Evolutionary conservation across 2,329 filamentous ascomycete species (phyloP).

Genomic region (Aspergillus spinulosporus): DNA sequence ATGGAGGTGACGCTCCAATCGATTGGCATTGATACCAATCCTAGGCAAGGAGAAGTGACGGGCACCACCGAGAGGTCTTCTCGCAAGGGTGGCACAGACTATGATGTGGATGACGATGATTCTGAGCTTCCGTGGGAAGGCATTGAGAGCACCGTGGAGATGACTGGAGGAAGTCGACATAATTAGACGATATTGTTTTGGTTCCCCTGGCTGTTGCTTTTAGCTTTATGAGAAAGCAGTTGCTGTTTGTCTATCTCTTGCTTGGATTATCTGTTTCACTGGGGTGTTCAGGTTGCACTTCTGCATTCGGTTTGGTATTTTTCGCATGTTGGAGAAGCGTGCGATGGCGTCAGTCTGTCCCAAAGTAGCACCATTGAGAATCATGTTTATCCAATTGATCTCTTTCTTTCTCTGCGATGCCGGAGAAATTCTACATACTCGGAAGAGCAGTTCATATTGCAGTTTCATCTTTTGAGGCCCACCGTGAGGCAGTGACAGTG

Average conservation of each 20-base stretch:
- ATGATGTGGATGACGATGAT: constrained; percentile 36
- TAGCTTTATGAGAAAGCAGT: neutral
- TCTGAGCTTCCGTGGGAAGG: constrained; percentile 47
- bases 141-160: constrained; percentile 44
- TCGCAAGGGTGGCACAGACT: constrained; percentile 20
- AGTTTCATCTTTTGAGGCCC: neutral
- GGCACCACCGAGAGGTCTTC: constrained; percentile 32
- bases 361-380: constrained; percentile 13
- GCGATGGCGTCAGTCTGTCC: constrained; percentile 15
- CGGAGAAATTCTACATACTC: neutral
- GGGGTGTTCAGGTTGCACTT: neutral
- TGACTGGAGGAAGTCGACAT: constrained; percentile 31
- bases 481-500: neutral
- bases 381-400: constrained; percentile 2
- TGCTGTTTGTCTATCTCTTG: neutral
- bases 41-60: constrained; percentile 27
- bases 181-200: constrained; percentile 11
- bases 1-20: constrained; percentile 63
- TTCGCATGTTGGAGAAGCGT: constrained; percentile 8
- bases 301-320: constrained; percentile 10
- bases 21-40: constrained; percentile 39
- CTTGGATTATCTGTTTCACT: neutral
- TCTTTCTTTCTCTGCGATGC: neutral
- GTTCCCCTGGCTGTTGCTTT: neutral
- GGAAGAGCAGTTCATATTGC: neutral